phyloP scores from a whole-genome alignment of 1,284 basidiomycete genomes.

The Cutaneotrichosporon cutaneum region DNA sequence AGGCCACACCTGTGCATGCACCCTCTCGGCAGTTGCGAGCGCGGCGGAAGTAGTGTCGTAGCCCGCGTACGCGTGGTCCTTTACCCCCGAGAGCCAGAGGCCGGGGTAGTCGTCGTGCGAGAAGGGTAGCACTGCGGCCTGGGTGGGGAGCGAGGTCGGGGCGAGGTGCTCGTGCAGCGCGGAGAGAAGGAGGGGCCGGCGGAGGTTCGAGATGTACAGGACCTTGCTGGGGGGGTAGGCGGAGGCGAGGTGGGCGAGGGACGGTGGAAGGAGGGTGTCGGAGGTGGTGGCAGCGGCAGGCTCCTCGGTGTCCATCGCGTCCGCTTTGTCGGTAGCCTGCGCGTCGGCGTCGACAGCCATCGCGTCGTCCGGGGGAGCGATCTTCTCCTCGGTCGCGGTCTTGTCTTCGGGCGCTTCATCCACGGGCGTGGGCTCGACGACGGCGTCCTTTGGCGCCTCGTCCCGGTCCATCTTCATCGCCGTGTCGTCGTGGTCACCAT shows the following conservation, averaged over 20 bases:
- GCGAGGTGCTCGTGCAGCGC: slow-evolving; percentile 12
- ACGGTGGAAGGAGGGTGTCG: slow-evolving; percentile 26
- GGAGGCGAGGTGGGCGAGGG: slow-evolving; percentile 40
- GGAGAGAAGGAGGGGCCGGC: slow-evolving; percentile 43
- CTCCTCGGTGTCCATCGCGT: not conserved
- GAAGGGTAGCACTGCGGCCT: slow-evolving; percentile 6
- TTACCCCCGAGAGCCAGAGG: slow-evolving; percentile 49
- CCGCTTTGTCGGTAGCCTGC: not conserved
- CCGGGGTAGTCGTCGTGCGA: slow-evolving; percentile 29
- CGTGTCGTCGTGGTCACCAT: not conserved
- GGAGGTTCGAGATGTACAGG: slow-evolving; percentile 51
- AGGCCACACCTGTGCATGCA: slow-evolving; percentile 36
- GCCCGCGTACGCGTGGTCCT: slow-evolving; percentile 48
- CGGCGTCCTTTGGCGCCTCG: too few species aligned
- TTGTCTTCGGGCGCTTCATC: not conserved
- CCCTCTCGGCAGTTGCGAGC: slow-evolving; percentile 28
- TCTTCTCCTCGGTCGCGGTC: not conserved
- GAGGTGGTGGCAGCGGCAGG: not conserved
- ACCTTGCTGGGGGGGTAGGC: slow-evolving; percentile 37
- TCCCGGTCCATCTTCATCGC: not conserved
- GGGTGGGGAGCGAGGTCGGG: not conserved
- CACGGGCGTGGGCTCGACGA: not conserved
- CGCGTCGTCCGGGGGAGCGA: too few species aligned
- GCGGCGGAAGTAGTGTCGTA: slow-evolving; percentile 31
- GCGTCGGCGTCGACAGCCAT: not conserved